Evolutionary conservation across 2,329 filamentous ascomycete species (phyloP).

Genomic region (Colletotrichum lupini): DNA sequence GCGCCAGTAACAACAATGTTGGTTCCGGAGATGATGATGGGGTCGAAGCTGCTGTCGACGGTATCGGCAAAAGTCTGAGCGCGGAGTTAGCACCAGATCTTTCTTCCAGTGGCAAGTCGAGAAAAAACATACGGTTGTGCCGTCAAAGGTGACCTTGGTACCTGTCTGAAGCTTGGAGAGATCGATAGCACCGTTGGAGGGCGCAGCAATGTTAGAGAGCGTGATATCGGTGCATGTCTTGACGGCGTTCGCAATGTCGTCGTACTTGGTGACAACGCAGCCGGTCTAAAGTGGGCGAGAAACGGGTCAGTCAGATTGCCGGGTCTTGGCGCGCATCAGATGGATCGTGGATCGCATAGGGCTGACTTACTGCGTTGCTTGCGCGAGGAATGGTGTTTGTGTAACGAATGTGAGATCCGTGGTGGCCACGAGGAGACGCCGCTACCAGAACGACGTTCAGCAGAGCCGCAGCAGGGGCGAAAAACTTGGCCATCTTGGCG

Average conservation of each 20-base stretch:
- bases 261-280: constrained; percentile 19
- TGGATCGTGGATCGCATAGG: background rate
- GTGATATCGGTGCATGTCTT: constrained; percentile 24
- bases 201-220: constrained; percentile 29
- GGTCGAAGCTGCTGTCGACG: constrained; percentile 12
- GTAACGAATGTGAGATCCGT: background rate
- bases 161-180: constrained; percentile 20
- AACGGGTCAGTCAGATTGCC: constrained; percentile 4
- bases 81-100: background rate
- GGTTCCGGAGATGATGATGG: constrained; percentile 30
- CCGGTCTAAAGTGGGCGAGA: constrained; percentile 1
- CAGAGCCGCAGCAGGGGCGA: constrained; percentile 22
- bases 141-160: constrained; percentile 25
- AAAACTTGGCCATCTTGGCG: constrained; percentile 30
- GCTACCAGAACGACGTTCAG: constrained; percentile 22
- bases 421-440: constrained; percentile 4
- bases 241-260: constrained; percentile 25
- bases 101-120: no score
- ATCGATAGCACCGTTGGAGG: constrained; percentile 19
- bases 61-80: constrained; percentile 24
- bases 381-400: background rate
- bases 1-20: constrained; percentile 26
- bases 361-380: constrained; percentile 10
- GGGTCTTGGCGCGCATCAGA: background rate
- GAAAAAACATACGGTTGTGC: constrained; percentile 11